Conservation (phyloP, 352 stramenopile genomes). For the Phytophthora hibernalis region DNA sequence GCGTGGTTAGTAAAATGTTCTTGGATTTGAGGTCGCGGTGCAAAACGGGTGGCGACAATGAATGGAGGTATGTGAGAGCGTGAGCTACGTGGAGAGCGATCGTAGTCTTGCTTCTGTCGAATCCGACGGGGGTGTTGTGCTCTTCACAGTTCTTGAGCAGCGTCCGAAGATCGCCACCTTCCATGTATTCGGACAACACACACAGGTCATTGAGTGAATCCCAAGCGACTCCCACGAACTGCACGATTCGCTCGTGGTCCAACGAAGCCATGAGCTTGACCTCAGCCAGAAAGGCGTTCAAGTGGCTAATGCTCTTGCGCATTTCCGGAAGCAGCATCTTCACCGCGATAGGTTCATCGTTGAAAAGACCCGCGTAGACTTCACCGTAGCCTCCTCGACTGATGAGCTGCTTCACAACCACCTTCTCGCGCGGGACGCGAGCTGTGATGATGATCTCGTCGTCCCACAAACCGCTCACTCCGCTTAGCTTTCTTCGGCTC, state of each 20-base stretch:
- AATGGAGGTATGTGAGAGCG: conserved; percentile 53
- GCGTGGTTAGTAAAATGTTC: conserved; percentile 41
- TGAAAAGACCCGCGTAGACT: conserved; percentile 38
- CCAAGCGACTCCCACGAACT: conserved; percentile 60
- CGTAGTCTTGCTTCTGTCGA: conserved; percentile 38
- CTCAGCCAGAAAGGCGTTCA: conserved; percentile 43
- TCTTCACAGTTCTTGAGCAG: conserved; percentile 45
- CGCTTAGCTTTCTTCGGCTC: conserved; percentile 13
- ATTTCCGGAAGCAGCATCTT: conserved; percentile 50
- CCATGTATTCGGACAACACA: conserved; percentile 61
- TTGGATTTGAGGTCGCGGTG: conserved; percentile 48
- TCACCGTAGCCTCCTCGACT: conserved; percentile 46
- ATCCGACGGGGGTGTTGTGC: conserved; percentile 24
- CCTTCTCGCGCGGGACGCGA: conserved; percentile 38
- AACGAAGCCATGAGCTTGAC: conserved; percentile 45
- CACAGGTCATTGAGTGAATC: conserved; percentile 50
- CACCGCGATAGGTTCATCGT: conserved; percentile 34
- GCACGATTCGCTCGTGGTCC: conserved; percentile 55
- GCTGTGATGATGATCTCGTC: conserved; percentile 51
- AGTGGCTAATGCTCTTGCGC: conserved; percentile 41
- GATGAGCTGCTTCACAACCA: conserved; percentile 35
- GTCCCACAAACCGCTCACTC: conserved; percentile 36
- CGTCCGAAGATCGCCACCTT: conserved; percentile 44
- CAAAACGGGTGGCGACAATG: conserved; percentile 35
- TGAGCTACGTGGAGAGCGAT: conserved; percentile 45